Percentiles rank a stretch among this genome's conserved stretches.
These are phyloP conservation scores for Fragaria vesca DNA, from an alignment of 306 rosid species.

Conservation along the genomic window DNA sequence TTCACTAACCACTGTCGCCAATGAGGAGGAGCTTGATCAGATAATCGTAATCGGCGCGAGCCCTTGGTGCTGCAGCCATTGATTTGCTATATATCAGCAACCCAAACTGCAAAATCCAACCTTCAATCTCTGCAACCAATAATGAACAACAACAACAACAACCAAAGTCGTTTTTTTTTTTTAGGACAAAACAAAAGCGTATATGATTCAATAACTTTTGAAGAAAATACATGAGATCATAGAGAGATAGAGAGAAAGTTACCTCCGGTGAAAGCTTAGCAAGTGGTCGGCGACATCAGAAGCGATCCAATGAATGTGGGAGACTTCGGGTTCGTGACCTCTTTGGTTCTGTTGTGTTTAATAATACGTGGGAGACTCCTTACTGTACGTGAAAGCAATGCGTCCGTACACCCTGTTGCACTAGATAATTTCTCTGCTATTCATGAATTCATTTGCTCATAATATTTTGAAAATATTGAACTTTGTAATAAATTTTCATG, in stretches of 20 bases:
- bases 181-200: neutral
- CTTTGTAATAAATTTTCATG: too few relatives aligned
- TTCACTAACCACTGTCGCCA: slow-evolving; percentile 77
- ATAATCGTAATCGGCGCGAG: slow-evolving; percentile 89
- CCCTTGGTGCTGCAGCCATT: slow-evolving; percentile 75
- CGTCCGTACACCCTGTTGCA: neutral
- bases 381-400: neutral
- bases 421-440: neutral
- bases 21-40: slow-evolving; percentile 89
- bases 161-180: too few relatives aligned
- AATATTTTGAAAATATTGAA: neutral
- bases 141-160: neutral
- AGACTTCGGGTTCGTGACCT: slow-evolving; percentile 9
- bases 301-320: slow-evolving; percentile 34
- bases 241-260: neutral
- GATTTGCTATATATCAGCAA: slow-evolving; percentile 25
- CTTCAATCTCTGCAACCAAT: slow-evolving; percentile 9
- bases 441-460: neutral
- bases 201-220: neutral
- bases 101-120: slow-evolving; percentile 20
- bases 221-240: slow-evolving; percentile 30
- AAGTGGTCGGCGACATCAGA: slow-evolving; percentile 40
- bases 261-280: slow-evolving; percentile 24
- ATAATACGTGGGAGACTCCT: slow-evolving; percentile 7
- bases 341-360: slow-evolving; percentile 14